phyloP scores from a whole-genome alignment of 2,329 filamentous ascomycete genomes.

The Xylaria sp. region DNA sequence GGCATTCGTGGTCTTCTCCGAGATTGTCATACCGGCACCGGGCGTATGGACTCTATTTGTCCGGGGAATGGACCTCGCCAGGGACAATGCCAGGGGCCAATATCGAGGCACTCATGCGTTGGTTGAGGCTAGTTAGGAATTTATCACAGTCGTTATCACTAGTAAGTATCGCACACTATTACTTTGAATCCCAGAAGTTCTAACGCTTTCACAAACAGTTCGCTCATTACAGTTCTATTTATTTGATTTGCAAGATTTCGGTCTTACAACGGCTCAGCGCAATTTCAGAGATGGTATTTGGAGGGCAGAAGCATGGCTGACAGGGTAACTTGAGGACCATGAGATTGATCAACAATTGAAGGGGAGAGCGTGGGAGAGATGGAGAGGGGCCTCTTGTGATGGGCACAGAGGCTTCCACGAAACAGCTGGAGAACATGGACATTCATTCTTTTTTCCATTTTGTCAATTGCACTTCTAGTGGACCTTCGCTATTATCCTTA shows the following conservation, averaged over 20 bases:
- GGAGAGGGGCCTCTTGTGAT: no score
- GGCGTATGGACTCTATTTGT: neutral
- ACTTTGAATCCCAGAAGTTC: neutral
- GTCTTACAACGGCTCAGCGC: neutral
- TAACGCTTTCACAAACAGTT: neutral
- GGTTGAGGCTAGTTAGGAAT: neutral
- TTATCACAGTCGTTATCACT: rapidly evolving
- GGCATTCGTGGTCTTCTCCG: neutral
- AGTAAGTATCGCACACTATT: neutral
- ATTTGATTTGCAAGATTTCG: neutral
- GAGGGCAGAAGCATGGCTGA: no score
- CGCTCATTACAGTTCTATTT: neutral
- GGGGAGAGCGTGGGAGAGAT: no score
- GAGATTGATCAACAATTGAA: no score
- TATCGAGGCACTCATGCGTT: neutral
- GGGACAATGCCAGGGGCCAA: neutral
- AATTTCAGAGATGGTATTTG: no score
- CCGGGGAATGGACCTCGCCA: neutral
- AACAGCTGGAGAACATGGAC: neutral
- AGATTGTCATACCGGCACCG: neutral
- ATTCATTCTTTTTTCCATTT: neutral
- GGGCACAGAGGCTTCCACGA: no score
- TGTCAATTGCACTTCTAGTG: neutral
- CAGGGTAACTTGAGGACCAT: no score
- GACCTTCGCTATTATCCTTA: neutral